phyloP scores from a whole-genome alignment of 140 eudicot genomes.

The Stevia rebaudiana region DNA sequence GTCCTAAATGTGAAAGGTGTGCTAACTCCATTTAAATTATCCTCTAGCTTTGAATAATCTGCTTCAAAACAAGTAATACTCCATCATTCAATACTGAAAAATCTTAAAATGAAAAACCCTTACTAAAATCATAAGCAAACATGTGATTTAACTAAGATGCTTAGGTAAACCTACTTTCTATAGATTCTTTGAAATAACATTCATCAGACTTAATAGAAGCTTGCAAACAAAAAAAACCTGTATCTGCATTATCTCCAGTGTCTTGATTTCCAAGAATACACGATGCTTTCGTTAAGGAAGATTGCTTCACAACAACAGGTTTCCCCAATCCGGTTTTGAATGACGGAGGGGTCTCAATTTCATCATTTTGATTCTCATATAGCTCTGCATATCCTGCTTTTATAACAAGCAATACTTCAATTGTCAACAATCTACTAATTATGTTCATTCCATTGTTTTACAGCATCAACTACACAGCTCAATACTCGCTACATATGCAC shows the following conservation, averaged over 20 bases:
- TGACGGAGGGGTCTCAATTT: conserved; percentile 15
- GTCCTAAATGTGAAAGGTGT: conserved; percentile 44
- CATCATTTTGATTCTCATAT: conserved; percentile 26
- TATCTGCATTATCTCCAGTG: neutral
- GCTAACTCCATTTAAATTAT: conserved; percentile 20
- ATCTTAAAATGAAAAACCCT: neutral
- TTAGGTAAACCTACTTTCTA: neutral
- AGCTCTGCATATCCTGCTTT: conserved; percentile 46
- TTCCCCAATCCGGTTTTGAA: conserved; percentile 29
- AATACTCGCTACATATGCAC: neutral
- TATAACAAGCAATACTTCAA: neutral
- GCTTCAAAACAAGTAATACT: conserved; percentile 16
- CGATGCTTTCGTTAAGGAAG: conserved; percentile 43
- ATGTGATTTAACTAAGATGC: neutral
- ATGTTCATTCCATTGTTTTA: neutral
- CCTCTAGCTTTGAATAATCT: conserved; percentile 37
- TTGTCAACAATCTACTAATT: conserved; percentile 3
- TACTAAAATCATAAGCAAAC: neutral
- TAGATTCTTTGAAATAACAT: neutral
- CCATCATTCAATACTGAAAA: neutral
- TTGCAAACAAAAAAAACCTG: conserved; percentile 25
- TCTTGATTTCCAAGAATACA: conserved; percentile 42
- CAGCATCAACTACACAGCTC: conserved; percentile 7
- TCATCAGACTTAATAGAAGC: conserved; percentile 1
- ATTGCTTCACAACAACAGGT: conserved; percentile 23